Evolutionary conservation across 179 eudicot genomes (phyloP).

Genomic region (Carnegiea gigantea): DNA sequence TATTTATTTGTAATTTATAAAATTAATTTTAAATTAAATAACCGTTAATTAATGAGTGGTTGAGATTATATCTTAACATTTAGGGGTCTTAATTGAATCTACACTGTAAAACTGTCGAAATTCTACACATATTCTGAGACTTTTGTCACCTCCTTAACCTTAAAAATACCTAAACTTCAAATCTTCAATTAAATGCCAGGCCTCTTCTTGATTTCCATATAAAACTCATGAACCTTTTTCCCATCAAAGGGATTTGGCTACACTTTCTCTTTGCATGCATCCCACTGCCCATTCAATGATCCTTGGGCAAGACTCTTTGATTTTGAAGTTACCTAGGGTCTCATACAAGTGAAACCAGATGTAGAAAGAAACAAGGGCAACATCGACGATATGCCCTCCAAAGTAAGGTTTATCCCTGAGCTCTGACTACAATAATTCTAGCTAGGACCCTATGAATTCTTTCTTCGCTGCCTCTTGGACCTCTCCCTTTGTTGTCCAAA

Average conservation of each 20-base stretch:
- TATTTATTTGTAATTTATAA: too few relatives aligned
- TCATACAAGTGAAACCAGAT: conserved; percentile 22
- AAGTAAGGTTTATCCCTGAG: conserved; percentile 21
- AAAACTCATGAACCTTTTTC: conserved; percentile 18
- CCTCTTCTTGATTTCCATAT: conserved; percentile 9
- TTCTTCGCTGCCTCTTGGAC: not conserved
- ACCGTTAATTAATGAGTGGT: too few relatives aligned
- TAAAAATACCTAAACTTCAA: too few relatives aligned
- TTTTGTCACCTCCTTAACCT: too few relatives aligned
- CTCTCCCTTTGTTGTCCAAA: conserved; percentile 16
- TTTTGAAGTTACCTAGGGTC: conserved; percentile 12
- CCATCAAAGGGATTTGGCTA: conserved; percentile 34
- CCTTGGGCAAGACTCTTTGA: conserved; percentile 14
- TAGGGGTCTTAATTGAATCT: too few relatives aligned
- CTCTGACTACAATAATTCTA: conserved; percentile 14
- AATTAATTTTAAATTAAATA: too few relatives aligned
- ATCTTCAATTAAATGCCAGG: not conserved
- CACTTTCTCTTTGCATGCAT: conserved; percentile 30
- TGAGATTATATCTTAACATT: too few relatives aligned
- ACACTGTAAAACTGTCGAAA: too few relatives aligned
- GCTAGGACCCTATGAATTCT: conserved; percentile 7
- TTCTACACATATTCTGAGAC: too few relatives aligned
- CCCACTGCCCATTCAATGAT: conserved; percentile 21
- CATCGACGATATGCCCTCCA: conserved; percentile 22
- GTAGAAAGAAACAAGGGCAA: conserved; percentile 11